A percentile compares a stretch with the other conserved stretches of the same genome.
phyloP scores from a whole-genome alignment of 2,329 filamentous ascomycete species.

The Verticillium zaregamsianum region DNA sequence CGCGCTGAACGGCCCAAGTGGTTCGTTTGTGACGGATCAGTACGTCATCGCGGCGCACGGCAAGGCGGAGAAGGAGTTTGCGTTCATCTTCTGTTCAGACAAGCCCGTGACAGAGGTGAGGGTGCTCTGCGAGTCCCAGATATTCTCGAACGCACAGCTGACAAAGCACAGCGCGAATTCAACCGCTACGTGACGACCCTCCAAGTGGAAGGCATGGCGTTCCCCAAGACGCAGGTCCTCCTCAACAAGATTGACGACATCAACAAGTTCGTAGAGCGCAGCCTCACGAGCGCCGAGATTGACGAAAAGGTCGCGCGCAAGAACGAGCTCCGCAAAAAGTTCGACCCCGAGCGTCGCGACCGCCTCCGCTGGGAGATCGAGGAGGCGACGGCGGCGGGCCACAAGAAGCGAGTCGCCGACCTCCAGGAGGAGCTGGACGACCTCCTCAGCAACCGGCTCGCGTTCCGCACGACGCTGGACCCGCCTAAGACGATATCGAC shows the following conservation, averaged over 20 bases:
- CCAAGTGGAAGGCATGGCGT: conserved; percentile 63
- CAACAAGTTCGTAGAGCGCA: conserved; percentile 70
- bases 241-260: conserved; percentile 75
- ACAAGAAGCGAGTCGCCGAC: conserved; percentile 51
- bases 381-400: conserved; percentile 59
- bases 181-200: conserved; percentile 75
- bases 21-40: conserved; percentile 77
- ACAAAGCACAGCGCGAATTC: conserved; percentile 60
- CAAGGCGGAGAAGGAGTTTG: conserved; percentile 77
- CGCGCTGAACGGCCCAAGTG: conserved; percentile 73
- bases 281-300: conserved; percentile 80
- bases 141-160: background rate
- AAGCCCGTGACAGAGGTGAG: conserved; percentile 75
- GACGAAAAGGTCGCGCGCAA: conserved; percentile 72
- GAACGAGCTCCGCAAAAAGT: conserved; percentile 62
- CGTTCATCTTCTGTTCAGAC: conserved; percentile 88
- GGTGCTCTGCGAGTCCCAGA: conserved; percentile 2
- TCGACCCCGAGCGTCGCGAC: conserved; percentile 63
- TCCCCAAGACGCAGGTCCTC: conserved; percentile 70
- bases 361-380: conserved; percentile 62
- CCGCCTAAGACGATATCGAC: conserved; percentile 47
- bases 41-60: conserved; percentile 81
- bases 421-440: conserved; percentile 58
- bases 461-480: conserved; percentile 64
- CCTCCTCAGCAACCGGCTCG: conserved; percentile 65